phyloP scores from a whole-genome alignment of 495 filamentous ascomycete genomes.

The Aspergillus nidulans region DNA sequence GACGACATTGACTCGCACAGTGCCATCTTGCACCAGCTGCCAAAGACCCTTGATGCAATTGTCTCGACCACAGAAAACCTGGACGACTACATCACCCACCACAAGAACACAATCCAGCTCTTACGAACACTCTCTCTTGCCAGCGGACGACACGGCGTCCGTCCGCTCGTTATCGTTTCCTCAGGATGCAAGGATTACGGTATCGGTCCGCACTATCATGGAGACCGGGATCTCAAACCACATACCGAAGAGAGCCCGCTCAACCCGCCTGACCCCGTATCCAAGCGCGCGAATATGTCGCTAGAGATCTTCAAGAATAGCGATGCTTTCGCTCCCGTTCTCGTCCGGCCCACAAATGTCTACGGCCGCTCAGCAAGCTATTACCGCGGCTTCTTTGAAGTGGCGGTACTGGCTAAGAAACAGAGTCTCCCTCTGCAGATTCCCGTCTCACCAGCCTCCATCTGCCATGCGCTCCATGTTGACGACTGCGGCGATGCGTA shows the following conservation, averaged over 20 bases:
- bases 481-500: conserved; percentile 15
- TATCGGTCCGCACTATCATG: conserved; percentile 6
- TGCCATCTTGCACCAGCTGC: background rate
- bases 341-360: conserved; percentile 11
- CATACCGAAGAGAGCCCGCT: conserved; percentile 13
- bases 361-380: conserved; percentile 8
- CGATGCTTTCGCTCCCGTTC: conserved; percentile 1
- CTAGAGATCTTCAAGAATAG: background rate
- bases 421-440: background rate
- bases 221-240: background rate
- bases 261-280: background rate
- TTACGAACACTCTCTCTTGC: background rate
- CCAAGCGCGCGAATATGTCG: background rate
- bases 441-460: background rate
- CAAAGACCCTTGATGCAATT: conserved; percentile 4
- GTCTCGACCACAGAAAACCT: conserved; percentile 12
- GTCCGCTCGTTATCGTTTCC: conserved; percentile 10
- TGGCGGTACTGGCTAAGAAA: background rate
- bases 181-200: conserved; percentile 18
- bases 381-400: conserved; percentile 11
- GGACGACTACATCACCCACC: conserved; percentile 1
- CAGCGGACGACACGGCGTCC: background rate
- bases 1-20: conserved; percentile 4
- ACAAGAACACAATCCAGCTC: background rate
- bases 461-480: conserved; percentile 9